A percentile compares a stretch with the other conserved stretches of the same genome.
These are phyloP conservation scores for Botryosphaeria dothidea DNA, from an alignment of 2,329 filamentous ascomycete genomes.

Conservation along the genomic window DNA sequence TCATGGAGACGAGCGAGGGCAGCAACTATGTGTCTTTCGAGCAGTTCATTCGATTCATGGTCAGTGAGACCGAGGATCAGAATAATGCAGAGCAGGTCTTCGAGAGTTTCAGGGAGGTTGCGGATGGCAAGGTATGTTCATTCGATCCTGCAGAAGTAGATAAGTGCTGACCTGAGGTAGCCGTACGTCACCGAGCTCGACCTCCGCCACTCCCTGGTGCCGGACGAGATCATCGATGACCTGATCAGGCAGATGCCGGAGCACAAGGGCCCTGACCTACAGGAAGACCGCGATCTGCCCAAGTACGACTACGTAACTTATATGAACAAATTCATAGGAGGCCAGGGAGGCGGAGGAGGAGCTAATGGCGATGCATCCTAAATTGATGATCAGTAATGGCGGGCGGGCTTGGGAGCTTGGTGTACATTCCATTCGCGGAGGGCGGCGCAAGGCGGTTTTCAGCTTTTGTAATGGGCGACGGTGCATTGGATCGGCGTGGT, in stretches of 20 bases:
- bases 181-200: conserved; percentile 99
- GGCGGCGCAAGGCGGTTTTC: conserved; percentile 9
- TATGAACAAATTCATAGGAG: conserved; percentile 72
- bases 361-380: conserved; percentile 23
- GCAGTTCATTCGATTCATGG: conserved; percentile 99
- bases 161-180: conserved; percentile 32
- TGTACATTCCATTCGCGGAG: conserved; percentile 10
- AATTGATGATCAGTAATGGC: background rate
- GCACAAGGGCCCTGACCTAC: conserved; percentile 81
- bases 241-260: conserved; percentile 82
- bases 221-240: conserved; percentile 95
- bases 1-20: conserved; percentile 79
- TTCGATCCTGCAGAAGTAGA: background rate
- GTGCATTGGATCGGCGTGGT: conserved; percentile 15
- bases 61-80: conserved; percentile 97
- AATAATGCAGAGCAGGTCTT: conserved; percentile 98
- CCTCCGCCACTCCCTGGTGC: conserved; percentile 88
- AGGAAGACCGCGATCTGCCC: conserved; percentile 77
- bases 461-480: conserved; percentile 10
- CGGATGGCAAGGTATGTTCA: conserved; percentile 77
- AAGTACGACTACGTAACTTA: conserved; percentile 98
- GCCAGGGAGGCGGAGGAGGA: conserved; percentile 21
- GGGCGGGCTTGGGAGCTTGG: conserved; percentile 7
- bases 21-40: conserved; percentile 88
- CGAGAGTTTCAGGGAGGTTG: conserved; percentile 95